These are phyloP conservation scores for Sordariomycetes sp. DNA, from an alignment of 2,329 filamentous ascomycete genomes.

Conservation along the genomic window DNA sequence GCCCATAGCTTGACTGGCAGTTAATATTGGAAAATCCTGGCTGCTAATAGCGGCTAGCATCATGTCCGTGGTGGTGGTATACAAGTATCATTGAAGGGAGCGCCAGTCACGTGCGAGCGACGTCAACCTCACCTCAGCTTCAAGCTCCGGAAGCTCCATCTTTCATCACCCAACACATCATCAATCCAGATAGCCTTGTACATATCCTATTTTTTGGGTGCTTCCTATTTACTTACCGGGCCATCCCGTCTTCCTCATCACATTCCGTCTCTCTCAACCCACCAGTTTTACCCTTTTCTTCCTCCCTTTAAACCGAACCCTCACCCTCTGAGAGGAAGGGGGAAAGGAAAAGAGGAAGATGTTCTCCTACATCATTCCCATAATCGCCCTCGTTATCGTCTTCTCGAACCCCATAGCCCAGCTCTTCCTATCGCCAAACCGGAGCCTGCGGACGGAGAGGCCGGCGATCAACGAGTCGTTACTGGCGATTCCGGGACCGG, in stretches of 20 bases:
- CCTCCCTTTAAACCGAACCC: background rate
- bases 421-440: conserved; percentile 16
- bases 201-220: conserved; percentile 13
- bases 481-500: conserved; percentile 31
- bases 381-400: conserved; percentile 30
- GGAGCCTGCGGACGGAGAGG: conserved; percentile 22
- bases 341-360: conserved; percentile 16
- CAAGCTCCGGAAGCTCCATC: background rate
- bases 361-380: conserved; percentile 32
- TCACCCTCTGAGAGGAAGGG: background rate
- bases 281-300: background rate
- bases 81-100: no score
- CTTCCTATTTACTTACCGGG: background rate
- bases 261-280: background rate
- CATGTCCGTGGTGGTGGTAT: no score
- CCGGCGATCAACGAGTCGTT: conserved; percentile 39
- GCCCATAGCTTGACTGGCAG: no score
- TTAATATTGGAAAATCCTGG: no score
- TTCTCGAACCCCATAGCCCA: conserved; percentile 31
- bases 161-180: background rate
- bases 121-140: background rate
- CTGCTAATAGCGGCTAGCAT: no score
- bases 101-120: background rate
- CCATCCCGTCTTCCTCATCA: background rate
- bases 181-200: background rate